Conservation (phyloP, 2,329 filamentous ascomycete species). For the Colletotrichum sp. region DNA sequence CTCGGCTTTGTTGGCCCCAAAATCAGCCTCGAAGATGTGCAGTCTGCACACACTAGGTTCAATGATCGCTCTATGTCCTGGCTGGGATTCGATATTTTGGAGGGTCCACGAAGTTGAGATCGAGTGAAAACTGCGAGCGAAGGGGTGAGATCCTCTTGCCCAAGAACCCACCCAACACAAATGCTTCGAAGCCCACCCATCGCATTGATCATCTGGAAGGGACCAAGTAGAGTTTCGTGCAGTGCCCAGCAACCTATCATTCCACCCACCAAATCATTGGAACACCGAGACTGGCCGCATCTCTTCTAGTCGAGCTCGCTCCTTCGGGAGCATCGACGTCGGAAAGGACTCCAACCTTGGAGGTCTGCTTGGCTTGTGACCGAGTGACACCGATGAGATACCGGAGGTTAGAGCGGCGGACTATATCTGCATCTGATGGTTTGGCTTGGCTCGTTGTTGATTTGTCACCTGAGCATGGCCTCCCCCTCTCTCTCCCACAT, state of each 20-base stretch:
- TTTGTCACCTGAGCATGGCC: background rate
- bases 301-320: background rate
- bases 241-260: background rate
- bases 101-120: background rate
- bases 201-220: background rate
- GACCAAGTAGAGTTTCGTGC: background rate
- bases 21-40: background rate
- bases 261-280: background rate
- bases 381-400: background rate
- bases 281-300: background rate
- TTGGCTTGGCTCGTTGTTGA: background rate
- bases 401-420: background rate
- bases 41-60: background rate
- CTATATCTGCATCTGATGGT: background rate
- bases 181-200: background rate
- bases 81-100: background rate
- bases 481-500: background rate
- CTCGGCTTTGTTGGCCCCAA: background rate
- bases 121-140: background rate
- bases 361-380: background rate
- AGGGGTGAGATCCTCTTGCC: background rate
- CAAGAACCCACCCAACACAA: background rate
- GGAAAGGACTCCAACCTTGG: background rate
- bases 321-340: background rate
- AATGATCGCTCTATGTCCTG: background rate